phyloP scores from a whole-genome alignment of 2,329 filamentous ascomycete species.

The Penicillium griseofulvum region DNA sequence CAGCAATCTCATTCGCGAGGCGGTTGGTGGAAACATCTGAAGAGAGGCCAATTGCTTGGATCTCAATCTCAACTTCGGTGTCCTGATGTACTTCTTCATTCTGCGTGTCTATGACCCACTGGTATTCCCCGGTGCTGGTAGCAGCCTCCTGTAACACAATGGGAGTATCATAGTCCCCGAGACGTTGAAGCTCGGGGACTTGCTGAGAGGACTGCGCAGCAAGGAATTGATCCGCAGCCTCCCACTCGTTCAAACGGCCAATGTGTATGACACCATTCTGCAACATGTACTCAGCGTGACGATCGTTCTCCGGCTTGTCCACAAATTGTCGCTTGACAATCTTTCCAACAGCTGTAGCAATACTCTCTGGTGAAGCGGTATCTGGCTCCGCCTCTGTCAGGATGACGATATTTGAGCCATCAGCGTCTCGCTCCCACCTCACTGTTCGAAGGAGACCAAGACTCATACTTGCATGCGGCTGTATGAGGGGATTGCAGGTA shows the following conservation, averaged over 20 bases:
- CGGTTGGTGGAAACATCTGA: background rate
- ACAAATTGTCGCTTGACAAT: conserved; percentile 18
- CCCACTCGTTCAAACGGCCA: conserved; percentile 16
- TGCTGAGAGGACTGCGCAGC: conserved; percentile 3
- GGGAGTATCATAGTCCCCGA: conserved; percentile 5
- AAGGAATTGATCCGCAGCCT: conserved; percentile 14
- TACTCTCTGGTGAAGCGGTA: background rate
- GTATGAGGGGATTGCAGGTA: background rate
- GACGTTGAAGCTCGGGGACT: background rate
- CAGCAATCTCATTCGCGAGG: conserved; percentile 14
- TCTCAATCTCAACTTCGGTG: conserved; percentile 12
- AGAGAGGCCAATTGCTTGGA: conserved; percentile 13
- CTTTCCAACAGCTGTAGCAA: background rate
- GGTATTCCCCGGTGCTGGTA: background rate
- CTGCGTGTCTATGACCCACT: conserved; percentile 10
- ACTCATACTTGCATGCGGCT: conserved; percentile 14
- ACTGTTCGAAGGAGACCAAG: conserved; percentile 20
- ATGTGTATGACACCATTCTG: conserved; percentile 11
- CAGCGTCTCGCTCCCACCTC: conserved; percentile 19
- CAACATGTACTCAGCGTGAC: conserved; percentile 20
- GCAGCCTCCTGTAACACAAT: conserved; percentile 6
- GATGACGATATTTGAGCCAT: conserved; percentile 18
- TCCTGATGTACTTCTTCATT: background rate
- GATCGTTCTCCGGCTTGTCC: background rate
- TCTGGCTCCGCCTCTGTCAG: conserved; percentile 4